Conservation (phyloP, 2,329 filamentous ascomycete genomes). For the Ophiostoma populinum region DNA sequence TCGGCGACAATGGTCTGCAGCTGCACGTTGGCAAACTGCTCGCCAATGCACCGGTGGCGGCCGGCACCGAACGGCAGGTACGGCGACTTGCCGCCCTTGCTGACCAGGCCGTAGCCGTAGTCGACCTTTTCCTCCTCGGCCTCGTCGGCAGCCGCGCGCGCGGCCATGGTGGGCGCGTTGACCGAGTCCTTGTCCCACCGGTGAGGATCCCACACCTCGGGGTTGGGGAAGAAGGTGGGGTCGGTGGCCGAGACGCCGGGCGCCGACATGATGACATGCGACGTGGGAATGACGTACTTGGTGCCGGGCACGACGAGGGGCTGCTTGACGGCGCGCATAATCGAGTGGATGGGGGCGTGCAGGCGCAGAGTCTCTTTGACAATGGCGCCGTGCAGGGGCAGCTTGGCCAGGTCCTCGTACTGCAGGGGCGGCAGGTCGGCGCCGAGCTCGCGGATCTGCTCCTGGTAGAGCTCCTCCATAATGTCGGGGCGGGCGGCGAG, state of each 20-base stretch:
- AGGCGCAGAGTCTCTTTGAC: slow-evolving; percentile 85
- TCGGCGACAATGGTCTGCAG: slow-evolving; percentile 69
- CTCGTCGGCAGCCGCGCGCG: slow-evolving; percentile 19
- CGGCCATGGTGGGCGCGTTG: slow-evolving; percentile 29
- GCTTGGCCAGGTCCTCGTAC: slow-evolving; percentile 61
- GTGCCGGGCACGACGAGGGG: slow-evolving; percentile 74
- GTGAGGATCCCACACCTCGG: slow-evolving; percentile 73
- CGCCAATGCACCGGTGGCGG: slow-evolving; percentile 84
- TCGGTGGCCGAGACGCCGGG: slow-evolving; percentile 66
- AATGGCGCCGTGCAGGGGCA: slow-evolving; percentile 68
- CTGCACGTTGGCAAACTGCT: slow-evolving; percentile 91
- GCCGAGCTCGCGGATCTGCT: slow-evolving; percentile 61
- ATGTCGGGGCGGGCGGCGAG: slow-evolving; percentile 55
- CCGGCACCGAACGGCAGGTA: slow-evolving; percentile 92
- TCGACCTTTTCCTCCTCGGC: slow-evolving; percentile 64
- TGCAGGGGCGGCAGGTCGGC: slow-evolving; percentile 55
- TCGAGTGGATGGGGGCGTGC: slow-evolving; percentile 86
- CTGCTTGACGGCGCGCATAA: slow-evolving; percentile 80
- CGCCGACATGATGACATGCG: slow-evolving; percentile 67
- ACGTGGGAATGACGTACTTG: slow-evolving; percentile 64
- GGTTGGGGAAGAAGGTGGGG: slow-evolving; percentile 62
- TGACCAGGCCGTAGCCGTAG: slow-evolving; percentile 85
- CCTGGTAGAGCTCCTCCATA: slow-evolving; percentile 52
- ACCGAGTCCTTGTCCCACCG: slow-evolving; percentile 60
- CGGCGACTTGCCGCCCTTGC: slow-evolving; percentile 75